These are phyloP conservation scores for Fusarium pilosicola DNA, from an alignment of 2,329 filamentous ascomycete genomes.

Conservation along the genomic window DNA sequence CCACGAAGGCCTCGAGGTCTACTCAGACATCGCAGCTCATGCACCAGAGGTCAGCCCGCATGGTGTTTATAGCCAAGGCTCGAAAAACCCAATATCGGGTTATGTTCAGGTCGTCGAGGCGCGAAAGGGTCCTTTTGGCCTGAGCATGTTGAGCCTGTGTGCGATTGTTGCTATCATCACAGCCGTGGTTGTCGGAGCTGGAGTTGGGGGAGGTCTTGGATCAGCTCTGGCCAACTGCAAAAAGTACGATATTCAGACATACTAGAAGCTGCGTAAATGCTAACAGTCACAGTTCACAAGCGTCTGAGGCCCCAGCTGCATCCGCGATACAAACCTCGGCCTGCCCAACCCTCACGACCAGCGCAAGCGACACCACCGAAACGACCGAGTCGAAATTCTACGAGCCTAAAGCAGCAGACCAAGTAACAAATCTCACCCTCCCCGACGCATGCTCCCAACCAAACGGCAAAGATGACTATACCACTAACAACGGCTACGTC, in stretches of 20 bases:
- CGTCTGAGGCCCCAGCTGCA: background rate
- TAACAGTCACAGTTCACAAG: background rate
- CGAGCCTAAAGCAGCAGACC: background rate
- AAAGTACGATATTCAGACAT: background rate
- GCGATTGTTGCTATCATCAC: constrained; percentile 4
- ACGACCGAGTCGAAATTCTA: background rate
- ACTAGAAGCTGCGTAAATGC: background rate
- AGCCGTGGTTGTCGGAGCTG: constrained; percentile 1
- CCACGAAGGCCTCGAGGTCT: constrained; percentile 12
- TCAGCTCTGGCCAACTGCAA: constrained; percentile 16
- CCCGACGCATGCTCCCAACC: background rate
- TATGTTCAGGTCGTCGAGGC: background rate
- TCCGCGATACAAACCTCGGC: background rate
- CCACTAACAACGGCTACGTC: background rate
- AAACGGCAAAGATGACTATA: background rate
- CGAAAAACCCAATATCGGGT: background rate
- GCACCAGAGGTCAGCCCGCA: background rate
- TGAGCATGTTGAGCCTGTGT: background rate
- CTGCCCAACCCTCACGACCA: background rate
- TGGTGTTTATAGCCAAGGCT: background rate
- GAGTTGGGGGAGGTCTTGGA: constrained; percentile 19
- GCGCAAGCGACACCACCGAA: background rate
- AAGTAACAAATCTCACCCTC: constrained; percentile 7
- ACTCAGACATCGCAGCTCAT: constrained; percentile 1
- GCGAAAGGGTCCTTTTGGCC: background rate